These are phyloP conservation scores for Luzula sylvatica DNA, from an alignment of 176 grass and related monocot genomes.

Conservation along the genomic window DNA sequence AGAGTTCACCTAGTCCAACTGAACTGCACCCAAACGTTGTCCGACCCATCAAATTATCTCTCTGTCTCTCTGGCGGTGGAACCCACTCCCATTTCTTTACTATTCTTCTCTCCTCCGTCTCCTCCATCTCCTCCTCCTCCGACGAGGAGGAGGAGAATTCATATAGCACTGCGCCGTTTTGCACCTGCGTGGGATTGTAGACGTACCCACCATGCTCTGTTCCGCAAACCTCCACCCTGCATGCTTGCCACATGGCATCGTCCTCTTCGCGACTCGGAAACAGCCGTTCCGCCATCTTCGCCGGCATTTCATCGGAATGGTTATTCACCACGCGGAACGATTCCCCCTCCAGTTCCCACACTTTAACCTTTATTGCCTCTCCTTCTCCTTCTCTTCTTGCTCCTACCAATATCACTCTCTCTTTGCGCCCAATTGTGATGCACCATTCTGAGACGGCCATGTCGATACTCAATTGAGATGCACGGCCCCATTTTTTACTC, in stretches of 20 bases:
- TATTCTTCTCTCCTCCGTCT: background rate
- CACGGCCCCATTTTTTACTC: constrained; percentile 41
- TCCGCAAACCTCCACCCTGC: constrained; percentile 46
- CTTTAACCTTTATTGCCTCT: constrained; percentile 21
- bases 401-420: constrained; percentile 44
- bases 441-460: constrained; percentile 21
- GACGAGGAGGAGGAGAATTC: constrained; percentile 17
- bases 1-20: constrained; percentile 37
- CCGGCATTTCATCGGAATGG: constrained; percentile 31
- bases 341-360: constrained; percentile 63
- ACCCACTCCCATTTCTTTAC: constrained; percentile 72
- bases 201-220: constrained; percentile 52
- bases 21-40: constrained; percentile 49
- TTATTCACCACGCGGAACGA: constrained; percentile 18
- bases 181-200: constrained; percentile 59
- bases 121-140: background rate
- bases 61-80: constrained; percentile 30
- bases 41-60: constrained; percentile 25
- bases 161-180: constrained; percentile 55
- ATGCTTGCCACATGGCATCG: constrained; percentile 22
- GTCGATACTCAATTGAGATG: constrained; percentile 22
- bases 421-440: constrained; percentile 25
- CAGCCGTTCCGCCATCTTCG: constrained; percentile 38
- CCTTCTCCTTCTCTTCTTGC: constrained; percentile 13
- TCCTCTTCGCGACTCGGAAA: constrained; percentile 25